These are phyloP conservation scores for Alternaria dauci DNA, from an alignment of 2,329 filamentous ascomycete species.

Conservation along the genomic window DNA sequence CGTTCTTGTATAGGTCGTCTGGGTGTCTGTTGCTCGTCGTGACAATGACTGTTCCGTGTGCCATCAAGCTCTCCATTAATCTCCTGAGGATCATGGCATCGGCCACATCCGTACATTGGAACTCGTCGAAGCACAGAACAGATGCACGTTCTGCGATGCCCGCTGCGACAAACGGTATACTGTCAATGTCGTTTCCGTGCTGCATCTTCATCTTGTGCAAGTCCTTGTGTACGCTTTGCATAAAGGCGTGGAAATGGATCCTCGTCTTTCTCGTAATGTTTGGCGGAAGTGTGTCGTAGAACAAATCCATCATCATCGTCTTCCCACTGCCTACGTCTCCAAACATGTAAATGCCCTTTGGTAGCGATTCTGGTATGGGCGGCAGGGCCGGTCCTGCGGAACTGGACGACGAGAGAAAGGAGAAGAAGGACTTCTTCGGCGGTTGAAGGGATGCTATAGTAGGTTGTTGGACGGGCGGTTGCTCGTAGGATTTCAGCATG, in stretches of 20 bases:
- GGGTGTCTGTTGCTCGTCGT: conserved; percentile 98
- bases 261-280: conserved; percentile 84
- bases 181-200: conserved; percentile 89
- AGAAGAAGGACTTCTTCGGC: conserved; percentile 64
- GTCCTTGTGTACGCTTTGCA: conserved; percentile 95
- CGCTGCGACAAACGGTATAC: conserved; percentile 90
- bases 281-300: conserved; percentile 87
- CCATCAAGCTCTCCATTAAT: conserved; percentile 90
- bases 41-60: conserved; percentile 93
- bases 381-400: conserved; percentile 50
- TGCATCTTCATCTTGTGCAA: conserved; percentile 89
- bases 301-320: conserved; percentile 99
- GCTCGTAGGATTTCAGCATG: conserved; percentile 76
- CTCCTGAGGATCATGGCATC: conserved; percentile 97
- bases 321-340: conserved; percentile 97
- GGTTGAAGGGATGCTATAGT: conserved; percentile 73
- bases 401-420: conserved; percentile 65
- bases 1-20: conserved; percentile 96
- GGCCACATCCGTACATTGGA: conserved; percentile 97
- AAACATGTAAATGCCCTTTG: conserved; percentile 91
- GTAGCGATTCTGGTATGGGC: conserved; percentile 75
- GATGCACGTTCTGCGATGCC: conserved; percentile 85
- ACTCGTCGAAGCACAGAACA: conserved; percentile 97
- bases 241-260: conserved; percentile 99
- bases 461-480: conserved; percentile 78